Evolutionary conservation across 495 filamentous ascomycete species (phyloP), one percentile per base, ranked within the genome.

Genomic region (Neurospora sp.): DNA sequence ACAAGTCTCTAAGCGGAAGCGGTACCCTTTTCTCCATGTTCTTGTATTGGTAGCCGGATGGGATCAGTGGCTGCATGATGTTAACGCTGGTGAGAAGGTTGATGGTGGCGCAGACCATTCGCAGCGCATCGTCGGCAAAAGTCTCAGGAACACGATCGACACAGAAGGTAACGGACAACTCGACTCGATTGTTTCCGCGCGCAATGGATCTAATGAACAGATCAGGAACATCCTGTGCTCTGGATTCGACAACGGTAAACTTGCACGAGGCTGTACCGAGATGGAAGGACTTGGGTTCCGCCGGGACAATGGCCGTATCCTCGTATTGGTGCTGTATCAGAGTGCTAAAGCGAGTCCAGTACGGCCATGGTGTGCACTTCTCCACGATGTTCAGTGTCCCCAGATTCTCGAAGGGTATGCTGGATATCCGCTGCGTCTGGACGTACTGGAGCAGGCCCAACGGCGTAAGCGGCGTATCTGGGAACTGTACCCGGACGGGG

Each of bases 311-410:
- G 31, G 77, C 76, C 3, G 76, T 77, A 69, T 83, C 80, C 53
- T 83, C 79, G 74, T 75, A 77, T 72, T 81, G 82, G 68, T 85
- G 84, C 61, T 82, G 82, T 4, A 86, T 79, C 12, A 85, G 72
- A 0, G 80, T 81, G 75, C 83, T 84, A 74, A 86, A 84, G 1
- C 83, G 83, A 6, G 82, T 82, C 84, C 84, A 86, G 35, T 84
- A 83, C 4, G 83, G 83, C 84, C 84, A 86, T 1, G 80, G 71
- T 14, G 84, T 86, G 71, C 82, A 85, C 42, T 83, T 84, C 71
- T 83, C 82, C 4, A 86, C 77, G 61, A 86, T 82, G 22, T 78
- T 77, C 12, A 82, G 76, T n/a, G 78, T 78, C 16, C 83, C 82
- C 18, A 85, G 75, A 59, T 81, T 83, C 74, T 85, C 84, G 72